Conservation (phyloP, 257 asterid species). For the Petunia secreta region DNA sequence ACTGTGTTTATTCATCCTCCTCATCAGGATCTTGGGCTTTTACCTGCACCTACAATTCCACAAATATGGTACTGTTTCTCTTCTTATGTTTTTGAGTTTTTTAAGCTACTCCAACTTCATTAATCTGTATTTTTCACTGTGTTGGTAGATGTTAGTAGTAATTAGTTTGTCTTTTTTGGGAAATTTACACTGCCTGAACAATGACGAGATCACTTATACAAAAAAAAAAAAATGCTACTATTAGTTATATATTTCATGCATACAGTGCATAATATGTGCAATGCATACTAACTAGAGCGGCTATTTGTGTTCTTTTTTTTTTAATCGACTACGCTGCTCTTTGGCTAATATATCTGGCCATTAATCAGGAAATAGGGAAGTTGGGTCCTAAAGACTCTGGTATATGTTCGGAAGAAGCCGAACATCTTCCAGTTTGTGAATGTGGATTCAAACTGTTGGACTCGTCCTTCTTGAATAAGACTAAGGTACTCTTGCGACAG, state of each 20-base stretch:
- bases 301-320: background rate
- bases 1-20: slow-evolving; percentile 8
- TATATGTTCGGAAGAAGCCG: slow-evolving; percentile 44
- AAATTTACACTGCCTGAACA: background rate
- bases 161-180: background rate
- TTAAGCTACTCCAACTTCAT: background rate
- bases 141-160: background rate
- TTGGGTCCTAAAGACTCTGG: slow-evolving; percentile 35
- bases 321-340: background rate
- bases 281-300: slow-evolving; percentile 38
- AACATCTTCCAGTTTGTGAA: slow-evolving; percentile 38
- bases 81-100: background rate
- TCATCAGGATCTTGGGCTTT: slow-evolving; percentile 9
- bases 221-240: no score
- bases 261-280: slow-evolving; percentile 28
- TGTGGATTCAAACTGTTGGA: slow-evolving; percentile 63
- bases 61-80: slow-evolving; percentile 6
- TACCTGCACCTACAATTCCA: background rate
- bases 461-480: slow-evolving; percentile 65
- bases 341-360: slow-evolving; percentile 22
- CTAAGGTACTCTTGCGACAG: slow-evolving; percentile 51
- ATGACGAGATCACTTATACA: background rate
- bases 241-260: no score
- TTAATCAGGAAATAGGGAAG: slow-evolving; percentile 67
- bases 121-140: background rate